Evolutionary conservation across 2,329 filamentous ascomycete species (phyloP).

Genomic region (Sphaceloma murrayae): DNA sequence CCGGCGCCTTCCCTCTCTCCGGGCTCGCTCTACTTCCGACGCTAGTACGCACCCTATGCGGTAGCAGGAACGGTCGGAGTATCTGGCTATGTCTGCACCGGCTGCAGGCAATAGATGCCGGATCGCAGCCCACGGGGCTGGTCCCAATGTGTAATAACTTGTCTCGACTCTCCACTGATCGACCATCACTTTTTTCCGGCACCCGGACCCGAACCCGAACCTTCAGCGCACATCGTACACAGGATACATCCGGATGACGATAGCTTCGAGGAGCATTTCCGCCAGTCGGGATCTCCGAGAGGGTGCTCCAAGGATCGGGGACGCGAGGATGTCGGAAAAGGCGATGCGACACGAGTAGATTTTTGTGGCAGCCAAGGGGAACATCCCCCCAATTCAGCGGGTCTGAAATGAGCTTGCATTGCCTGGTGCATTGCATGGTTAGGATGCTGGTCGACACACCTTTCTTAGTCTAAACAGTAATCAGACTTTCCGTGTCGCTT

Average conservation of each 20-base stretch:
- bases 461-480: constrained; percentile 12
- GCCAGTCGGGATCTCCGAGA: too few species aligned
- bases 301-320: too few species aligned
- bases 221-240: too few species aligned
- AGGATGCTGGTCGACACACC: constrained; percentile 13
- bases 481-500: constrained; percentile 13
- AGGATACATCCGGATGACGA: too few species aligned
- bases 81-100: constrained; percentile 11
- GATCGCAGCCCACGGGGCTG: constrained; percentile 14
- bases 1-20: constrained; percentile 16
- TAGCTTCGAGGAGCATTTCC: too few species aligned
- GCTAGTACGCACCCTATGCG: constrained; percentile 13
- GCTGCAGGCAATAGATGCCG: constrained; percentile 15
- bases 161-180: not conserved
- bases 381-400: constrained; percentile 12
- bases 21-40: constrained; percentile 2
- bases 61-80: constrained; percentile 13
- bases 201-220: too few species aligned
- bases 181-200: not conserved
- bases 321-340: not conserved
- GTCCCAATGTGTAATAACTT: constrained; percentile 16
- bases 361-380: constrained; percentile 1
- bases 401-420: constrained; percentile 10
- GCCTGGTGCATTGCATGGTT: constrained; percentile 3
- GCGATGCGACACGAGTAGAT: too few species aligned